A percentile compares a stretch with the other conserved stretches of the same genome.
Conservation (phyloP, 148 eudicot species). For the Rhododendron henanense region DNA sequence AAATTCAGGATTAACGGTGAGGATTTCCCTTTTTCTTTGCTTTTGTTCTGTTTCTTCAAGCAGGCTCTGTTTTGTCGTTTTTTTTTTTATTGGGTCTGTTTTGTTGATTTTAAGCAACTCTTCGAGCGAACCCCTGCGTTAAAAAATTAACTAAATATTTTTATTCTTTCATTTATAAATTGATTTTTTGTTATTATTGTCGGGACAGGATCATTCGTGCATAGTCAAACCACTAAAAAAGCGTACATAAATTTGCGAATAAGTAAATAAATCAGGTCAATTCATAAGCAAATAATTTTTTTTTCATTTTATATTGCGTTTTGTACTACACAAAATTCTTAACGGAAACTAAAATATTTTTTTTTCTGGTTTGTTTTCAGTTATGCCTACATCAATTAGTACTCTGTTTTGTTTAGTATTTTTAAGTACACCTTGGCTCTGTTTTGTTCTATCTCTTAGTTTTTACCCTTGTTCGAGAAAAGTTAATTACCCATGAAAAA, state of each 20-base stretch:
- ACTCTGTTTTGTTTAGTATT: not conserved
- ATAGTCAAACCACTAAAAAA: too few relatives aligned
- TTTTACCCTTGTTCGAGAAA: not conserved
- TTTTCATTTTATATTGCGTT: too few relatives aligned
- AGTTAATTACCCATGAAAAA: not conserved
- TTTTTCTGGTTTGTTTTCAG: not conserved
- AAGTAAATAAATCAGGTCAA: too few relatives aligned
- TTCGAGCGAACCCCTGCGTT: too few relatives aligned
- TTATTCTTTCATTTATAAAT: too few relatives aligned
- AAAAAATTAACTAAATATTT: too few relatives aligned
- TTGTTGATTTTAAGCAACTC: not conserved
- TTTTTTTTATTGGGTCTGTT: not conserved
- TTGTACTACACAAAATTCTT: too few relatives aligned
- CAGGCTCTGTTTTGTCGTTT: not conserved
- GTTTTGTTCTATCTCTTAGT: not conserved
- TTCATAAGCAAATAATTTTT: too few relatives aligned
- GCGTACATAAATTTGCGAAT: too few relatives aligned
- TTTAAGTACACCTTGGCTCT: not conserved
- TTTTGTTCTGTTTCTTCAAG: slow-evolving; percentile 4
- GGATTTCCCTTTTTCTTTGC: slow-evolving; percentile 13
- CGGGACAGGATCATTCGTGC: too few relatives aligned
- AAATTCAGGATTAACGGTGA: slow-evolving; percentile 62
- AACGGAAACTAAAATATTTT: too few relatives aligned
- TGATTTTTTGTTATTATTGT: too few relatives aligned
- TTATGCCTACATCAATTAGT: not conserved